Percentiles rank a stretch among this genome's conserved stretches.
These are phyloP conservation scores for Solanum peruvianum DNA, from an alignment of 257 asterid species.

Conservation along the genomic window DNA sequence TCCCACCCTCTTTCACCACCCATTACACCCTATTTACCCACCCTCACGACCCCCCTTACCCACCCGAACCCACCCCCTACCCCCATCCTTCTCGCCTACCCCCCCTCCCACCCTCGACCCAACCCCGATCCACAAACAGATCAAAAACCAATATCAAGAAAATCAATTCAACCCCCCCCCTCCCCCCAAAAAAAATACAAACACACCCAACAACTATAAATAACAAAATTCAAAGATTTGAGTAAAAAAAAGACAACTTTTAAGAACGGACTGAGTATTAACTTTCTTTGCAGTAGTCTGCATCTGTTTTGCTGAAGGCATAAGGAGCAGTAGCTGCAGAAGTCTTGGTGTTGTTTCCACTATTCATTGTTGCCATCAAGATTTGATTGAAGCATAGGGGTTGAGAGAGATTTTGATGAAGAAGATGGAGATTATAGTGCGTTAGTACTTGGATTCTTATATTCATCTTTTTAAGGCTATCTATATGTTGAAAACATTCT, in stretches of 20 bases:
- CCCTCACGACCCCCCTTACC: too few species aligned
- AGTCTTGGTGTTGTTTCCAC: constrained; percentile 35
- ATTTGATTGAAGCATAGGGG: not conserved
- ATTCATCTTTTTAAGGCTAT: not conserved
- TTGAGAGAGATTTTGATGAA: not conserved
- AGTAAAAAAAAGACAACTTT: not conserved
- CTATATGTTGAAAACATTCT: not conserved
- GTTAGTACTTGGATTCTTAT: not conserved
- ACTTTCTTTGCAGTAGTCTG: constrained; percentile 7
- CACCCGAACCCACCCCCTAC: too few species aligned
- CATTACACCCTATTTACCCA: too few species aligned
- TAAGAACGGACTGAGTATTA: constrained; percentile 18
- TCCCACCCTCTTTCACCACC: too few species aligned
- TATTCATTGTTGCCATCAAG: constrained; percentile 43
- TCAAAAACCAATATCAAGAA: not conserved
- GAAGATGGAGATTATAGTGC: not conserved
- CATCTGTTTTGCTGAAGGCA: constrained; percentile 15
- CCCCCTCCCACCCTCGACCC: too few species aligned
- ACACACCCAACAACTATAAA: not conserved
- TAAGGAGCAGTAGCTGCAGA: constrained; percentile 7
- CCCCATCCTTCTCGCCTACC: too few species aligned
- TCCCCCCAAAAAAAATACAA: not conserved
- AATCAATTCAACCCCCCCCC: too few species aligned
- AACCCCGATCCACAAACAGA: not conserved
- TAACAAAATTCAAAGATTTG: not conserved